phyloP scores from a whole-genome alignment of 2,329 filamentous ascomycete genomes.

The Chrysosporium keratinophilum region DNA sequence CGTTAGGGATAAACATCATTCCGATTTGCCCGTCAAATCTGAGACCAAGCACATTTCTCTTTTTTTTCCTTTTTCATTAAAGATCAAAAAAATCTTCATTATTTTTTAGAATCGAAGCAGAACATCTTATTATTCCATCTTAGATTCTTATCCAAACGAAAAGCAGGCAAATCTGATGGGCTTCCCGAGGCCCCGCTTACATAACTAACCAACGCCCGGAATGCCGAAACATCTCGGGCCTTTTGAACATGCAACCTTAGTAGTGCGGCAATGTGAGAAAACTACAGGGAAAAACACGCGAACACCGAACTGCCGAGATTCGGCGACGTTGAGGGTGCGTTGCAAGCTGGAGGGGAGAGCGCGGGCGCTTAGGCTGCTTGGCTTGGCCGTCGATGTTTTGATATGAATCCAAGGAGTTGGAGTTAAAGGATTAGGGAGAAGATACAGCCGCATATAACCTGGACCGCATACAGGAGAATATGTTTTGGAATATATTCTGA shows the following conservation, averaged over 20 bases:
- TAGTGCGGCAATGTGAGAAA: not conserved
- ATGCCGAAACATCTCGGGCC: constrained; percentile 4
- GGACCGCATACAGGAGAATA: not conserved
- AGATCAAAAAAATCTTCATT: not conserved
- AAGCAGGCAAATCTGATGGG: not conserved
- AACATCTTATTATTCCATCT: not conserved
- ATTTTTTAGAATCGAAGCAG: not conserved
- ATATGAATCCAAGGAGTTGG: no score
- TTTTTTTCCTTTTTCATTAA: not conserved
- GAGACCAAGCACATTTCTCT: not conserved
- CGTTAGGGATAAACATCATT: not conserved
- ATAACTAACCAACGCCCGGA: not conserved
- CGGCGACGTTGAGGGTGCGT: not conserved
- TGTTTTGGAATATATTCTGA: not conserved
- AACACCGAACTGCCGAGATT: constrained; percentile 7
- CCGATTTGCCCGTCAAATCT: not conserved
- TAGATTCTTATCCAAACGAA: not conserved
- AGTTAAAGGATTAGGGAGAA: no score
- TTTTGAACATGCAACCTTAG: not conserved
- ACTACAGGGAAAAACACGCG: not conserved
- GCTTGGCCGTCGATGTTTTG: not conserved
- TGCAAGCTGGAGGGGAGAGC: not conserved
- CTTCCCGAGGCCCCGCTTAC: not conserved
- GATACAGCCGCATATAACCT: no score
- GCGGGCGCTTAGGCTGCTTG: not conserved